phyloP scores from a whole-genome alignment of 2,329 filamentous ascomycete species.

The Fusarium graminum region DNA sequence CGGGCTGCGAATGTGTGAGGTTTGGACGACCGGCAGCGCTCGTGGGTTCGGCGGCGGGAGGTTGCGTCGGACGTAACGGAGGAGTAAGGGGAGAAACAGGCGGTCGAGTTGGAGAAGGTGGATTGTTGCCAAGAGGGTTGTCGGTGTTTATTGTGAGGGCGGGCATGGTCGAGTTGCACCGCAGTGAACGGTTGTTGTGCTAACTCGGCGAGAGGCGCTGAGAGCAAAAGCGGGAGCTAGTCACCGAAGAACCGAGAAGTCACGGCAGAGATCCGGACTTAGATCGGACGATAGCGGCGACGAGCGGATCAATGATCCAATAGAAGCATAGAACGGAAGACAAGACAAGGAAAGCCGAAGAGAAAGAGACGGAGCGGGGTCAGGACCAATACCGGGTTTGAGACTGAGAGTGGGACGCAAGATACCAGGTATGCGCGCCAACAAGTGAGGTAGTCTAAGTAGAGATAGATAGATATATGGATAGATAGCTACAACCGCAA shows the following conservation, averaged over 20 bases:
- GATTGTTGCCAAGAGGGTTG: constrained; percentile 49
- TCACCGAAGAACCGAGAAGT: constrained; percentile 36
- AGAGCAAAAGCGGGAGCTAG: constrained; percentile 8
- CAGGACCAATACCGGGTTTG: background rate
- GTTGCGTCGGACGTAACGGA: constrained; percentile 57
- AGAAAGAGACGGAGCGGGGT: constrained; percentile 3
- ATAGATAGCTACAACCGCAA: background rate
- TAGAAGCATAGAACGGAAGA: constrained; percentile 13
- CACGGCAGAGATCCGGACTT: constrained; percentile 14
- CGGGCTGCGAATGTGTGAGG: constrained; percentile 62
- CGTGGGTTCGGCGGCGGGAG: constrained; percentile 42
- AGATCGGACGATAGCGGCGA: constrained; percentile 12
- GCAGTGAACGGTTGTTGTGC: constrained; percentile 15
- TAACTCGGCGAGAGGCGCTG: constrained; percentile 7
- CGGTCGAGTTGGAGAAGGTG: constrained; percentile 62
- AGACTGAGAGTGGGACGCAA: background rate
- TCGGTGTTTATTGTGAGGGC: constrained; percentile 52
- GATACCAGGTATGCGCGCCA: constrained; percentile 15
- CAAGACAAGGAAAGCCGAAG: constrained; percentile 1
- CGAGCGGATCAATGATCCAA: constrained; percentile 15
- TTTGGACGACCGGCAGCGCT: constrained; percentile 51
- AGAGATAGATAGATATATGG: background rate
- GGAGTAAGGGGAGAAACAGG: constrained; percentile 69
- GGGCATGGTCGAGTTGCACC: constrained; percentile 47
- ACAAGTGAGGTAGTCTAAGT: background rate